Base-by-base conservation (phyloP, 1,284 basidiomycete genomes). In the Austroboletus olivaceoglutinosus region DNA sequence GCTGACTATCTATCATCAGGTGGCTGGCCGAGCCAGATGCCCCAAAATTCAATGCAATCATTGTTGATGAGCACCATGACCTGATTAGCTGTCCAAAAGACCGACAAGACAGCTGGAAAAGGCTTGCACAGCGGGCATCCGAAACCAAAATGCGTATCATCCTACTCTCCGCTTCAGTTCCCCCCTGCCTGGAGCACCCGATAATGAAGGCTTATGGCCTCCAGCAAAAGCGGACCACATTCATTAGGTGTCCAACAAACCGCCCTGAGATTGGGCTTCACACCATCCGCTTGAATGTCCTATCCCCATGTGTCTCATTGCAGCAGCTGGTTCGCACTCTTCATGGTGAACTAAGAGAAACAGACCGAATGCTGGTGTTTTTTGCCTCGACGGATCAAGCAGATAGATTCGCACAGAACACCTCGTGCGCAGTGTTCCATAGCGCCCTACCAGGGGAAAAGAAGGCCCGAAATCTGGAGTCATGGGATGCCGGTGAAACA, bases 31-130 rank as follows among this genome's bases (percentile, higher is more conserved):
- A n/a, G n/a, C n/a, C n/a, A n/a, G n/a, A n/a, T n/a, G n/a, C n/a
- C n/a, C 42, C 29, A 3, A 54, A 43, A 16, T 53, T 53, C 18
- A 48, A 27, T 0, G 15, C 15, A 1, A 23, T 53, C 11, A 44
- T 54, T 1, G 2, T 54, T 0, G 38, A 54, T 5, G 52, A 54
- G 29, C 42, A 54, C n/a, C 52, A 53, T 3, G 51, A 53, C 10
- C 18, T 9, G 18, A 4, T 36, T 10, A 19, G 2, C 34, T 36
- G 34, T 11, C 34, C 18, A 3, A 9, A 5, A 19, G 18, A 36
- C 18, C 3, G 18, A 19, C 2, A 8, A 5, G 9, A 19, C 1
- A 5, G 5, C 4, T 54, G 52, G 51, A 54, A 45, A 11, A 48
- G 19, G 12, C 51, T 54, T 10, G 42, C n/a, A 18, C 10, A 8